phyloP scores from a whole-genome alignment of 257 asterid species.

The Solanum ahanhuiri region DNA sequence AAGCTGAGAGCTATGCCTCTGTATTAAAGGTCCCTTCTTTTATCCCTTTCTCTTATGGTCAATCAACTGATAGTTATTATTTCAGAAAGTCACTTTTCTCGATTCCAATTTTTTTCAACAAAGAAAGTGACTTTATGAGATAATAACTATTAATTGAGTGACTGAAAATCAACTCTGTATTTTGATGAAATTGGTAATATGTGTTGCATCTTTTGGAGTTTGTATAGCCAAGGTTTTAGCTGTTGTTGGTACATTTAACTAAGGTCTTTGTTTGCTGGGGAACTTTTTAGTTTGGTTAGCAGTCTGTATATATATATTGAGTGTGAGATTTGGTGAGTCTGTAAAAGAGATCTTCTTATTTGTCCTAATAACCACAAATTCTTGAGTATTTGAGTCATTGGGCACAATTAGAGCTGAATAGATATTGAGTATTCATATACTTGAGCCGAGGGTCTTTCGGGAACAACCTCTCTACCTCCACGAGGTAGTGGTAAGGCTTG shows the following conservation, averaged over 20 bases:
- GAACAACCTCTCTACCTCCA: background rate
- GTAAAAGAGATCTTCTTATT: background rate
- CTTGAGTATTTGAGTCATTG: background rate
- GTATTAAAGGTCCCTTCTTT: constrained; percentile 48
- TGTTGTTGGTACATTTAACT: background rate
- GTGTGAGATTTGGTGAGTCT: background rate
- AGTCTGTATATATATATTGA: background rate
- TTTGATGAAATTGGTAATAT: background rate
- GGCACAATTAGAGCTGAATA: background rate
- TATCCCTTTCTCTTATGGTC: background rate
- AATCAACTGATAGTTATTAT: too few relatives aligned
- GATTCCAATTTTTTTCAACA: background rate
- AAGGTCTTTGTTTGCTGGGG: background rate
- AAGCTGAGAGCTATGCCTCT: constrained; percentile 74
- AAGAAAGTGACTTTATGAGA: background rate
- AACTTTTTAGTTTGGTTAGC: background rate
- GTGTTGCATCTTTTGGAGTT: background rate
- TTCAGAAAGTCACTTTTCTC: background rate
- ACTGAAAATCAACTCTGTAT: background rate
- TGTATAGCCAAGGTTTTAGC: background rate
- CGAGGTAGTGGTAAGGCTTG: background rate
- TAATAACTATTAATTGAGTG: background rate
- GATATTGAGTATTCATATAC: background rate
- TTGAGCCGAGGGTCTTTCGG: background rate
- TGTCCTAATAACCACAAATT: background rate